These are phyloP conservation scores for Hygrocybe punicea DNA, from an alignment of 768 basidiomycete species.

Conservation along the genomic window DNA sequence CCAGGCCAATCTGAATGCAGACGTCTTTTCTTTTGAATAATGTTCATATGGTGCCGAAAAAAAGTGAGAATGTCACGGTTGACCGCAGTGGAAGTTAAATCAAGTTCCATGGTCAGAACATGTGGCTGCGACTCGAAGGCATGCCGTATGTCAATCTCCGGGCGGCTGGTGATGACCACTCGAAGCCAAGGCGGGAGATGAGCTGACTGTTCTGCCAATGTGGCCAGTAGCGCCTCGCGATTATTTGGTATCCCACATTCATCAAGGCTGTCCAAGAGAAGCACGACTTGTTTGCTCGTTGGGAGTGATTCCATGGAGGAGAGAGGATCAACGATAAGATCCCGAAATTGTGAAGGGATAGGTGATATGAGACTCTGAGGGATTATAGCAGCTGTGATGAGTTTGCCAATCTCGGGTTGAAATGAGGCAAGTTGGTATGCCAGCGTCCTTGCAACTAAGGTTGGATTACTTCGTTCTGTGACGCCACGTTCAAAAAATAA, in stretches of 20 bases:
- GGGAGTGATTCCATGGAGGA: background rate
- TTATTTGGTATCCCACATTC: conserved; percentile 15
- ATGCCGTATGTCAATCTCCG: conserved; percentile 12
- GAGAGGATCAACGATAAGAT: conserved; percentile 3
- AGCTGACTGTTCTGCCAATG: conserved; percentile 9
- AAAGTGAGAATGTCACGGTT: conserved; percentile 3
- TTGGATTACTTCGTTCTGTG: conserved; percentile 6
- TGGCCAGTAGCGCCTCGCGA: conserved; percentile 8
- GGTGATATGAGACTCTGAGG: background rate
- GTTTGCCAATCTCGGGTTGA: background rate
- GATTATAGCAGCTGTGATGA: background rate
- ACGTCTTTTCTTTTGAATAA: background rate
- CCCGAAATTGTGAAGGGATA: conserved; percentile 2
- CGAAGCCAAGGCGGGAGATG: conserved; percentile 14
- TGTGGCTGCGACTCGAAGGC: background rate
- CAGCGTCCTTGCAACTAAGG: conserved; percentile 9
- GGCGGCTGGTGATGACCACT: conserved; percentile 19
- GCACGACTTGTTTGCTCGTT: conserved; percentile 4
- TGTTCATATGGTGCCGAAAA: background rate
- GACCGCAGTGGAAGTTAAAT: background rate
- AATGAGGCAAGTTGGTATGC: conserved; percentile 6
- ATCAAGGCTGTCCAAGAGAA: conserved; percentile 24
- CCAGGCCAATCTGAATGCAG: conserved; percentile 15
- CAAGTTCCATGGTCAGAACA: background rate
- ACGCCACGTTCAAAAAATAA: conserved; percentile 13